phyloP scores from a whole-genome alignment of 768 basidiomycete species.

The Lentinus tigrinus region DNA sequence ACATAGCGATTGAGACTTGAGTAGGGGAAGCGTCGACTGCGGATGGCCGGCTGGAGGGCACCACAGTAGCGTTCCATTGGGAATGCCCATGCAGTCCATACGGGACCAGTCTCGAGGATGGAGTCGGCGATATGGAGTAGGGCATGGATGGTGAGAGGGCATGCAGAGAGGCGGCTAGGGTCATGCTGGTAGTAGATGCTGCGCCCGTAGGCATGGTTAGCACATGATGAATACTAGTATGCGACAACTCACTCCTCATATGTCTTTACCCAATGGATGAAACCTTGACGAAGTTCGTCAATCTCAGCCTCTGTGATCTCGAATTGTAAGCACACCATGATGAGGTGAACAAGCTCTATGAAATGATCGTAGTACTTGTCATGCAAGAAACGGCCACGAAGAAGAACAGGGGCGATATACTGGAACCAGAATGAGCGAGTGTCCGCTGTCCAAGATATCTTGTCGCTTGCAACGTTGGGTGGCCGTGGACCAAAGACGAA shows the following conservation, averaged over 20 bases:
- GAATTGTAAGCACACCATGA: slow-evolving; percentile 38
- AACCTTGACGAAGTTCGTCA: slow-evolving; percentile 27
- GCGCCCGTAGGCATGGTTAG: background rate
- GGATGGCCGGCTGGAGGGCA: slow-evolving; percentile 17
- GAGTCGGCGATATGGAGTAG: slow-evolving; percentile 31
- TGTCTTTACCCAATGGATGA: slow-evolving; percentile 35
- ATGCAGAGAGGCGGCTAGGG: slow-evolving; percentile 24
- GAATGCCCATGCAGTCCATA: slow-evolving; percentile 31
- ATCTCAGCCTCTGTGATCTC: slow-evolving; percentile 31
- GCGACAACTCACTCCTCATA: slow-evolving; percentile 37
- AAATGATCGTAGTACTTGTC: slow-evolving; percentile 43
- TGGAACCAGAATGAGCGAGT: slow-evolving; percentile 39
- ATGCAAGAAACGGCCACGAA: slow-evolving; percentile 31
- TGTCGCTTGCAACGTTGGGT: slow-evolving; percentile 33
- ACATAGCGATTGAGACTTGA: slow-evolving; percentile 18
- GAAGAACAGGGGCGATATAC: slow-evolving; percentile 39
- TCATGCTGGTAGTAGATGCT: slow-evolving; percentile 31
- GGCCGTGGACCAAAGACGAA: slow-evolving; percentile 34
- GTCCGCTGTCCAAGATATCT: slow-evolving; percentile 34
- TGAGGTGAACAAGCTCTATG: slow-evolving; percentile 35
- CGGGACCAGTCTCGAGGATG: slow-evolving; percentile 23
- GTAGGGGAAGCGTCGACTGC: slow-evolving; percentile 21
- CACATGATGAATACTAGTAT: background rate
- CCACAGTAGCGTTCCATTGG: slow-evolving; percentile 32
- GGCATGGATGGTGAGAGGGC: slow-evolving; percentile 33